Conservation (phyloP, 345 rosid genomes). For the Citrus sp. region DNA sequence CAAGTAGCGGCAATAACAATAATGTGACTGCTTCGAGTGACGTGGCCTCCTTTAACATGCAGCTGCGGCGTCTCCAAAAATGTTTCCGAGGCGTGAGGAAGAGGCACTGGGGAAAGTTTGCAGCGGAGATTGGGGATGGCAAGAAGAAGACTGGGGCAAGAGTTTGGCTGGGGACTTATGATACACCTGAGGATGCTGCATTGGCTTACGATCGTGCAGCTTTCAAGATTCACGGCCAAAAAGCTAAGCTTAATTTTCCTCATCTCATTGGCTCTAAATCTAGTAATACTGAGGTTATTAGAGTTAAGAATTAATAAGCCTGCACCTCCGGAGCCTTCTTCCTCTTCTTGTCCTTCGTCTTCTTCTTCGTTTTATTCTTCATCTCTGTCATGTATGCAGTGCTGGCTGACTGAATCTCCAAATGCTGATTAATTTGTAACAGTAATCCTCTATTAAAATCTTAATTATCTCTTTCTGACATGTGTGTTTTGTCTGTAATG, state of each 20-base stretch:
- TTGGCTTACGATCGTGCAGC: slow-evolving; percentile 1
- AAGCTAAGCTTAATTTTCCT: not conserved
- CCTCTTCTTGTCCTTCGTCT: not conserved
- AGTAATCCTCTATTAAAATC: no score
- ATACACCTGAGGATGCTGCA: not conserved
- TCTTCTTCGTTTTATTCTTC: no score
- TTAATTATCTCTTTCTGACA: no score
- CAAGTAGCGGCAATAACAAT: no score
- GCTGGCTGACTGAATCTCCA: no score
- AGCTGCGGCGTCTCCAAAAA: not conserved
- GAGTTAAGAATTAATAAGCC: no score
- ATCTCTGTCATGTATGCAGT: no score
- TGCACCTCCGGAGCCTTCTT: not conserved
- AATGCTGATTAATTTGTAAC: no score
- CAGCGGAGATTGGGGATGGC: not conserved
- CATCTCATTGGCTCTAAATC: not conserved
- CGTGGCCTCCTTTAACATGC: not conserved
- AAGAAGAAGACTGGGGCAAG: not conserved
- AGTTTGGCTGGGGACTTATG: not conserved
- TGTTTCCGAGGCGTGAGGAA: not conserved
- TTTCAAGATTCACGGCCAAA: not conserved
- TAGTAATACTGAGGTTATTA: not conserved
- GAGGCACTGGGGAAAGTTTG: not conserved
- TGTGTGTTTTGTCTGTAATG: no score
- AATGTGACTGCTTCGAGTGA: not conserved